These are phyloP conservation scores for Lasiosphaeriaceae sp. DNA, from an alignment of 495 filamentous ascomycete genomes.

Conservation along the genomic window DNA sequence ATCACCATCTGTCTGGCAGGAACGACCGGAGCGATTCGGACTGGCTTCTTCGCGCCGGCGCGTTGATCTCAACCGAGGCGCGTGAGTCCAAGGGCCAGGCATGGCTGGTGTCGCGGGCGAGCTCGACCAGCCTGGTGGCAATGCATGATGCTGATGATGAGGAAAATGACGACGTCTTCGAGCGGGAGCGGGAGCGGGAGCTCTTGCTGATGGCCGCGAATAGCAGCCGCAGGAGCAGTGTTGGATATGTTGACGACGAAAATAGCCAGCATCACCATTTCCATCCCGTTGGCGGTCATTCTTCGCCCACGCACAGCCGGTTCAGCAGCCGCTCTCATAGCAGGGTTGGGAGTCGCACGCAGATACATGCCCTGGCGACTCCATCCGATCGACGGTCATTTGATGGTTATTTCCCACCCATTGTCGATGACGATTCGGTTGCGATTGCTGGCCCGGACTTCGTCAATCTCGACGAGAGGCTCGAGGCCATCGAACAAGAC, in stretches of 20 bases:
- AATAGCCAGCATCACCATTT: neutral
- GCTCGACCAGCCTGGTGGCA: conserved; percentile 62
- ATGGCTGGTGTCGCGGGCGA: conserved; percentile 70
- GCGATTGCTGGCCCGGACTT: conserved; percentile 55
- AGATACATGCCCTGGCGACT: conserved; percentile 20
- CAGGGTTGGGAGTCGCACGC: conserved; percentile 37
- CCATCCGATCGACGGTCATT: conserved; percentile 29
- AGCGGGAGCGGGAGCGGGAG: conserved; percentile 37
- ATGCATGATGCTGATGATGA: conserved; percentile 48
- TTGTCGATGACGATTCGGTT: conserved; percentile 27
- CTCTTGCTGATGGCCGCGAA: conserved; percentile 2
- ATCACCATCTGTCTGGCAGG: no score
- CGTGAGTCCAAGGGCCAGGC: conserved; percentile 75
- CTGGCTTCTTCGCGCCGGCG: conserved; percentile 73
- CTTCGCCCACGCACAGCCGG: conserved; percentile 37
- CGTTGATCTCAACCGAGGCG: conserved; percentile 63
- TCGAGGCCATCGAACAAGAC: conserved; percentile 34
- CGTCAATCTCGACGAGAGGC: conserved; percentile 49
- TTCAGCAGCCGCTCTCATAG: conserved; percentile 44
- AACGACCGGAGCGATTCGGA: conserved; percentile 50
- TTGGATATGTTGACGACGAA: conserved; percentile 27
- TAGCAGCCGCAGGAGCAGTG: conserved; percentile 24
- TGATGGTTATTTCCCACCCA: conserved; percentile 19
- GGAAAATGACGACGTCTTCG: conserved; percentile 43
- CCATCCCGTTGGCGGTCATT: conserved; percentile 32